These are phyloP conservation scores for Rhazya stricta DNA, from an alignment of 257 asterid genomes.

Conservation along the genomic window DNA sequence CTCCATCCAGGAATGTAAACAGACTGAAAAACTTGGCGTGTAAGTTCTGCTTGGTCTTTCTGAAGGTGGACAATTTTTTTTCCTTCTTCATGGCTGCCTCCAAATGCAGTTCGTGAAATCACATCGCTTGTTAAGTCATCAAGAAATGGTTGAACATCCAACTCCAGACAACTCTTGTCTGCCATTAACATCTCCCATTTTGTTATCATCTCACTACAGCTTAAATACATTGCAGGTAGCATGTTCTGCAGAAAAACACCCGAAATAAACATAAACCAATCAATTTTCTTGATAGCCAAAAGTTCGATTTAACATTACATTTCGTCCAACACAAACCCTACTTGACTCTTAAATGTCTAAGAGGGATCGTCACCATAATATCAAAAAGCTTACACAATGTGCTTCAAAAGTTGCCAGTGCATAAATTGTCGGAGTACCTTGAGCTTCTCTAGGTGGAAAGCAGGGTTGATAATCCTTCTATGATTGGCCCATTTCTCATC, in stretches of 20 bases:
- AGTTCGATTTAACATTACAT: not conserved
- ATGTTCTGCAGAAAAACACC: conserved; percentile 26
- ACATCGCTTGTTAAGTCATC: conserved; percentile 20
- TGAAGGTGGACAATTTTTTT: conserved; percentile 1
- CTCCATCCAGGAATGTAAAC: conserved; percentile 12
- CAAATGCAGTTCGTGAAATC: conserved; percentile 8
- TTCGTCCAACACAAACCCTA: not conserved
- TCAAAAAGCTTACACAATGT: not conserved
- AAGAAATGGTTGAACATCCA: conserved; percentile 38
- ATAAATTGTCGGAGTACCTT: conserved; percentile 30
- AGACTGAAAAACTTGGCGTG: conserved; percentile 6
- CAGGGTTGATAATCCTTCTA: conserved; percentile 51
- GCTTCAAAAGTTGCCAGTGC: not conserved
- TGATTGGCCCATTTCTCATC: conserved; percentile 62
- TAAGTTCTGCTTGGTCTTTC: not conserved
- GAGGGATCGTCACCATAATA: too few relatives aligned
- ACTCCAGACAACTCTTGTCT: conserved; percentile 12
- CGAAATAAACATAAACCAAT: not conserved
- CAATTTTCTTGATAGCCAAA: not conserved
- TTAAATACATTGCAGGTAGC: conserved; percentile 41
- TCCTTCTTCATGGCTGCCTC: conserved; percentile 4
- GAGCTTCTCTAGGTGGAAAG: conserved; percentile 46
- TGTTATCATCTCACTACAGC: conserved; percentile 44
- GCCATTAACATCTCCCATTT: conserved; percentile 38
- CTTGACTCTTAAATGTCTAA: too few relatives aligned